These are phyloP conservation scores for Geranium brycei DNA, from an alignment of 345 rosid species.

Conservation along the genomic window DNA sequence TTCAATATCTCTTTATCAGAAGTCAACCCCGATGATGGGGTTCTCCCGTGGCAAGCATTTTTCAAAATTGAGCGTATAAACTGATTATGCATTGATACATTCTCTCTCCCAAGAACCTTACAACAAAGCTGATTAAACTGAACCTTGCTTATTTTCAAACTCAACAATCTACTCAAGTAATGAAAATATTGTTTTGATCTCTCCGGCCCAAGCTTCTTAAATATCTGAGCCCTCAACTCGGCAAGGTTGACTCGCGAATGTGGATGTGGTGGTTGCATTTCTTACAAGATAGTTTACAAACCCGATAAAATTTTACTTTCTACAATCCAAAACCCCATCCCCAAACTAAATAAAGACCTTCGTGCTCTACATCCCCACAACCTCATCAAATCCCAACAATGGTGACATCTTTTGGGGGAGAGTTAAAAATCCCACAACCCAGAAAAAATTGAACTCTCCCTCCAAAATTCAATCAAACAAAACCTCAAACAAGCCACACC, in stretches of 20 bases:
- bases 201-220: slow-evolving; percentile 26
- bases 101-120: slow-evolving; percentile 27
- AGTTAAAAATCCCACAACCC: neutral
- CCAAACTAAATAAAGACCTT: neutral
- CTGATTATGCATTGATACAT: slow-evolving; percentile 22
- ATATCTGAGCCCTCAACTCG: slow-evolving; percentile 24
- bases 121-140: slow-evolving; percentile 27
- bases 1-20: slow-evolving; percentile 5
- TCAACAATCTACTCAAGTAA: slow-evolving; percentile 23
- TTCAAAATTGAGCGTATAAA: slow-evolving; percentile 13
- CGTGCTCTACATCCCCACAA: neutral
- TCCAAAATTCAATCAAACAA: neutral
- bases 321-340: neutral
- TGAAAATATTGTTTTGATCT: slow-evolving; percentile 26
- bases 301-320: neutral
- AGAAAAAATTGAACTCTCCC: neutral
- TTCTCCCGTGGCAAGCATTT: slow-evolving; percentile 19
- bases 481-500: neutral
- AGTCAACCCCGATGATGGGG: slow-evolving; percentile 14
- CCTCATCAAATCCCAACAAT: neutral
- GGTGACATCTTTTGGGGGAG: neutral
- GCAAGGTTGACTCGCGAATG: slow-evolving; percentile 58
- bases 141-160: slow-evolving; percentile 21
- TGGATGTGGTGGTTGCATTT: slow-evolving; percentile 59
- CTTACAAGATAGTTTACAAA: slow-evolving; percentile 7